A percentile compares a stretch with the other conserved stretches of the same genome.
Conservation (phyloP, 2,329 filamentous ascomycete species). For the Cercospora sp. region DNA sequence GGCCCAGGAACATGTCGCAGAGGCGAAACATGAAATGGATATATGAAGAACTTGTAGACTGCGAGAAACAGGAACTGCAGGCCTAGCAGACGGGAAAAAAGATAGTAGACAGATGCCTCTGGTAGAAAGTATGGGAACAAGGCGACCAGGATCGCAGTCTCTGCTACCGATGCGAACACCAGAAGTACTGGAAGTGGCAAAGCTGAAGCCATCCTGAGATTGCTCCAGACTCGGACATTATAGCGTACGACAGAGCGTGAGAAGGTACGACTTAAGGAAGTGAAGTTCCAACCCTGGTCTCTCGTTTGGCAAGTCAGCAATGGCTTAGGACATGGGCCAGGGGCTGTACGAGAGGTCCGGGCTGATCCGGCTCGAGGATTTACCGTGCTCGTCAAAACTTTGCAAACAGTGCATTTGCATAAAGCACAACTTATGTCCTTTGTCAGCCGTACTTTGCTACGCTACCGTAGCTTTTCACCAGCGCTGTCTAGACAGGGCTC, state of each 20-base stretch:
- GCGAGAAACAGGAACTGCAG: slow-evolving; percentile 17
- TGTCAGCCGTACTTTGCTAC: too few species aligned
- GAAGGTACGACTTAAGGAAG: background rate
- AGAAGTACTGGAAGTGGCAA: background rate
- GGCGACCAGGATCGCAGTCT: background rate
- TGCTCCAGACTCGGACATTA: background rate
- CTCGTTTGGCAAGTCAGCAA: background rate
- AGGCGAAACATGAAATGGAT: slow-evolving; percentile 43
- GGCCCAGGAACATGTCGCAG: slow-evolving; percentile 43
- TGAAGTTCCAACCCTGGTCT: background rate
- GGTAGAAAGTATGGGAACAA: background rate
- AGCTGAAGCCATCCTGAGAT: background rate
- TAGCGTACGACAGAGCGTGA: background rate
- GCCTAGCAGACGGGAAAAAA: slow-evolving; percentile 22
- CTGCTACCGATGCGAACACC: background rate
- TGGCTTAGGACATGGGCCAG: background rate
- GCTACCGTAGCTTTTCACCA: too few species aligned
- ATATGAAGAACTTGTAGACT: slow-evolving; percentile 30
- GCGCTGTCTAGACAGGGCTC: too few species aligned
- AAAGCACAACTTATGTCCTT: too few species aligned
- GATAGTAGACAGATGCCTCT: background rate
- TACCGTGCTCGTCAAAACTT: background rate
- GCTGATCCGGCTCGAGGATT: background rate
- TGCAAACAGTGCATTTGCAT: too few species aligned
- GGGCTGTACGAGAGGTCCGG: background rate